Evolutionary conservation across 78 protist species (phyloP), one percentile per base, ranked within the genome.

Genomic region (Dictyostelium citrinum): DNA sequence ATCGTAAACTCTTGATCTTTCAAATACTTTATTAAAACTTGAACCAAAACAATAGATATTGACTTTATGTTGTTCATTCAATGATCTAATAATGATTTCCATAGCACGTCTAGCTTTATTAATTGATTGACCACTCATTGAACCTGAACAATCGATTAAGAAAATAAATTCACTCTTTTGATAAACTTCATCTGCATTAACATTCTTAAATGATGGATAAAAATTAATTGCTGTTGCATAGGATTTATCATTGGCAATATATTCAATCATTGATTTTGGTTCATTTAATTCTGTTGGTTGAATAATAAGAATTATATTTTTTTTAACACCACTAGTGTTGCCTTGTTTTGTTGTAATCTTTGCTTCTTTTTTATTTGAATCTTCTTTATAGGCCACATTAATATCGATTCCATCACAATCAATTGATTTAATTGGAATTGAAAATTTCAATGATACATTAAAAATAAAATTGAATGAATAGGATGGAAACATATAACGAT

Each of bases 141-240:
- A 84, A 5, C 91, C 91, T n/a, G 74, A 27, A 37, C 75, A 81
- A 60, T 60, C 75, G 0, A 81, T 3, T 2, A 81, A 4, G 39
- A 60, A 60, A 17, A 81, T 51, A 81, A 60, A 81, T 39, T 51
- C 75, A 51, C 46, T n/a, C 67, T 81, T 81, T 81, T 81, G 85
- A 81, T 81, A 22, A 11, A 81, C 24, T 22, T 81, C 76, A 24
- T 51, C 71, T 20, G n/a, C 2, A 29, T 22, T n/a, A 1, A 64
- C 22, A 14, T 45, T 33, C 3, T 49, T 60, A 10, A 70, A 27
- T n/a, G 49, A 68, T 68, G 83, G 83, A 78, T 78, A 72, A 16
- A 78, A 78, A 37, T 31, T 70, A 27, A 70, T 46, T 33, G 82
- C 91, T 5, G 76, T 39, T 3, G 91, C 91, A 84, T 46, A 37